Evolutionary conservation across 164 flowering plant species (phyloP), one percentile per base, ranked within the genome.

Genomic region (Liquidambar formosana): DNA sequence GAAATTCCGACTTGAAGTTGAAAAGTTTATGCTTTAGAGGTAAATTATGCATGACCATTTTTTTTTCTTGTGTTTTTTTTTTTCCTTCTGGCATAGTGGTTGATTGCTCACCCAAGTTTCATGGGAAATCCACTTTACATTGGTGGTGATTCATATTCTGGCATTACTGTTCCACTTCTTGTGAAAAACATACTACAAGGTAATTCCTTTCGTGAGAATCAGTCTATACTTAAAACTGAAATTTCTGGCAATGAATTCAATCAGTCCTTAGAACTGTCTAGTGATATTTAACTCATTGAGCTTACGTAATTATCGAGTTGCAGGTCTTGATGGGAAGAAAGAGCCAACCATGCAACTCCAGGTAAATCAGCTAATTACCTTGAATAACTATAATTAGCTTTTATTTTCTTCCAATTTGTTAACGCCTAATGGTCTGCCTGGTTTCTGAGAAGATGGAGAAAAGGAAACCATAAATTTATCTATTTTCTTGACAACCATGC

Each of bases 71-170:
- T n/a, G n/a, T n/a, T n/a, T n/a, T n/a, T n/a, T n/a, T n/a, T n/a
- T n/a, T n/a, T n/a, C n/a, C n/a, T n/a, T 51, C 26, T 13, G 2
- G 27, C 78, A n/a, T n/a, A 85, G 89, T 85, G 87, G 87, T 57
- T 85, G 43, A 19, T 67, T 8, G 47, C 15, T 59, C 85, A 85
- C 64, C 82, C 84, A 0, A 25, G 65, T 2, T 85, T 79, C 53
- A 10, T 72, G 10, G 22, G 28, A 8, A 83, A 80, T 70, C 77
- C 70, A 3, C 62, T 85, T 13, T 82, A 79, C 52, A 26, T 83
- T 22, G 80, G 74, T 19, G 89, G 89, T 5, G 84, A 83, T 71
- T 83, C 87, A 3, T 83, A 80, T 53, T 76, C 84, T 13, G 89
- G 89, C 63, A 72, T 68, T 25, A 53, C 71, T 56, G 79, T 72